Evolutionary conservation across 2,329 filamentous ascomycete genomes (phyloP), one percentile per base, ranked within the genome.

Genomic region (Beauveria australis): DNA sequence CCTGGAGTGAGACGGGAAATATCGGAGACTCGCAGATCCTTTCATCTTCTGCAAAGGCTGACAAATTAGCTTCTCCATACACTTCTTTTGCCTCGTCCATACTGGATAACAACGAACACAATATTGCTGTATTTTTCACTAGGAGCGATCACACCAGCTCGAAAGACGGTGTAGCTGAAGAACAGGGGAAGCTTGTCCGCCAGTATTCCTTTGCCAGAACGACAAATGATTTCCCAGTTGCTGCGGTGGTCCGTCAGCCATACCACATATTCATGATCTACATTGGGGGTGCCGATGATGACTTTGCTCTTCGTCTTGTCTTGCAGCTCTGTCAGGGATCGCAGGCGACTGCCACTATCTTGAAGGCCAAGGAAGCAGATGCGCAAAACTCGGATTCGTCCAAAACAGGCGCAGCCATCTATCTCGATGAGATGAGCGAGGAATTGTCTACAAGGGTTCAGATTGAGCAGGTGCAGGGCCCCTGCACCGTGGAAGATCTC

Each of bases 241-340:
- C 81, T 1, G 84, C 88, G 0, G 79, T 86, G 5, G 77, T 79
- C 6, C 84, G 90, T 67, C 87, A 86, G 63, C 86, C 84, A 41
- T 91, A 96, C 70, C 91, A 93, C 70, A 81, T 97, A 65, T 92
- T 96, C 71, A 79, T 96, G 59, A 89, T 92, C 0, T 97, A 91
- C 74, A 87, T 96, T 62, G 92, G 93, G 19, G 90, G 90, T 9
- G 76, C 79, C 1, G 94, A 99, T 69, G 93, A 97, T 68, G 83
- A 85, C 8, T 84, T 88, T 5, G 92, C 92, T 0, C 79, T 97
- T 0, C 81, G 87, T 1, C 83, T 97, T 26, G 88, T 93, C 3
- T 79, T 97, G 3, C 93, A 97, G 69, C 81, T 99, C 1, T 90
- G 88, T 1, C 86, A 88, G 70, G 94, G 92, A 67, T 81, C 84